Evolutionary conservation across 2,329 filamentous ascomycete genomes (phyloP), one percentile per base, ranked within the genome.

Genomic region (Diplodia mutila): DNA sequence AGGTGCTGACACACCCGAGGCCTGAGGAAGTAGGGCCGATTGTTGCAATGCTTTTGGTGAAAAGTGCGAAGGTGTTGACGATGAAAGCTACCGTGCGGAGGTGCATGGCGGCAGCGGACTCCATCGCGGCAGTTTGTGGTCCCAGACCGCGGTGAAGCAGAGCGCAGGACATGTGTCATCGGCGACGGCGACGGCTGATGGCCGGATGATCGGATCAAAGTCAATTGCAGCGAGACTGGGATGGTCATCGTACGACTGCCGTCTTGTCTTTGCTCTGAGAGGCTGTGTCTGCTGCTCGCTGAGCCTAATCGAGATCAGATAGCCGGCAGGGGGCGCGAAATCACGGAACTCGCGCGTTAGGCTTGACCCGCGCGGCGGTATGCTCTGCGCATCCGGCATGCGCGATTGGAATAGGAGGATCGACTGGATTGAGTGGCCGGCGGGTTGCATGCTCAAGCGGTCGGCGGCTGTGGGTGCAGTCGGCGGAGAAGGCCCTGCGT

Each of bases 231-330:
- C 42, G 42, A 46, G 42, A 23, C 59, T n/a, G 46, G 46, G 46
- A 39, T 63, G 46, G n/a, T 4, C 27, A 63, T 63, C 59, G 59
- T 63, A 63, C 59, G 59, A 63, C 34, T 34, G 59, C 59, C 14
- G 27, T 49, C 25, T 14, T 25, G 59, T 51, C 42, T 51, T 21
- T 51, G 39, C 57, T 39, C 37, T 61, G 39, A 32, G 55, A 61
- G 57, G 57, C 57, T 48, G 55, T 37, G 6, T 21, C 23, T 42
- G 37, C 57, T 61, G 25, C 21, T 42, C 39, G 42, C 39, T 18
- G 21, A 39, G 54, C 16, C 27, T 16, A 46, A 51, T 63, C 59
- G 46, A 39, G 59, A 51, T 34, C 29, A 21, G n/a, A 37, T 51
- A 37, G 34, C 32, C 53, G 18, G 53, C n/a, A n/a, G 53, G 5